Base-by-base conservation (phyloP, 108 stramenopile genomes). In the Skeletonema potamos region DNA sequence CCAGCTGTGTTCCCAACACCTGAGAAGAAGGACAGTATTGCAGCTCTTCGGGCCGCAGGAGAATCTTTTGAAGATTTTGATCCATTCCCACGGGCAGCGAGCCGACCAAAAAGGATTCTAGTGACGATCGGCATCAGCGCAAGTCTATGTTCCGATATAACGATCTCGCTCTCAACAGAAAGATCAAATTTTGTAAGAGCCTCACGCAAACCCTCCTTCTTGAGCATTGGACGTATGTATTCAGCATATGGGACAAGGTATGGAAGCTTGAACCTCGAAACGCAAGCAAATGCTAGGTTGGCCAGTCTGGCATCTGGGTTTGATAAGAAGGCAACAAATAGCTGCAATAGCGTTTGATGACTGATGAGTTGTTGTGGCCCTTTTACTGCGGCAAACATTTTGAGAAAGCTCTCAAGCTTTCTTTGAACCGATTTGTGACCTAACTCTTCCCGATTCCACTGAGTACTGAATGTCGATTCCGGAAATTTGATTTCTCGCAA, bases 281-380 rank as follows among this genome's bases (percentile, higher is more conserved):
- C 62, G 59, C 89, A 89, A 1, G 74, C 41, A 8, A 96, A 74
- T 2, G 95, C 67, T 26, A 87, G 66, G 41, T 84, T 72, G 33
- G 85, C 85, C n/a, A 93, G 62, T 22, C 29, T 59, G 33, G 72
- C 30, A 64, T 93, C 92, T 20, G 83, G 79, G 74, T 92, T 87
- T 11, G 82, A 86, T 4, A 96, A 67, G 56, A 89, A 79, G 6
- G 80, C 72, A 18, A 70, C 28, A 73, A 87, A 92, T 22, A 92
- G 66, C 34, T 73, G 59, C 4, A 85, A 73, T 4, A 93, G 82
- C 13, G 83, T 30, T 51, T 76, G 41, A 58, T 90, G 87, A 54
- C 89, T 78, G 64, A 84, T 68, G 20, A 96, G 81, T 73, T 96
- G 95, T 43, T 90, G 77, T 3, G 88, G 89, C 11, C 91, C 91